Evolutionary conservation across 805 yeast genomes (phyloP).

Genomic region (Kodamaea hsintzibuensis): DNA sequence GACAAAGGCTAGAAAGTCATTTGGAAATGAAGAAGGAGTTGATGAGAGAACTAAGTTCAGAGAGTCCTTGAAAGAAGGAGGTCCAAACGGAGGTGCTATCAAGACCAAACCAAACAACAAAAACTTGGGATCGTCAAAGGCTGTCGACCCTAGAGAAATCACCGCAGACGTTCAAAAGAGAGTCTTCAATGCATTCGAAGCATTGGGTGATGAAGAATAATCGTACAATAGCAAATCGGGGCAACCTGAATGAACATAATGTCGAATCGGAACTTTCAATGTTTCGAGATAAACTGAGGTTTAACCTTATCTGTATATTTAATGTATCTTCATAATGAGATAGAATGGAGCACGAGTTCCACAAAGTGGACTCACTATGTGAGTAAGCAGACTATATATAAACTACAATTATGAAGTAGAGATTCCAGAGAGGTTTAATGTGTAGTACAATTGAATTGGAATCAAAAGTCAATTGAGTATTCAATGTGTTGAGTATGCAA

Average conservation of each 20-base stretch:
- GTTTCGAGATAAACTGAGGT: neutral
- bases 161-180: conserved; percentile 66
- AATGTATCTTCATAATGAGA: conserved; percentile 4
- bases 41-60: conserved; percentile 49
- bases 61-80: conserved; percentile 47
- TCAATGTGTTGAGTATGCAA: too few species aligned
- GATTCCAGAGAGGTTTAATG: neutral
- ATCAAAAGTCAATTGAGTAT: too few species aligned
- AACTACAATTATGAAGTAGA: neutral
- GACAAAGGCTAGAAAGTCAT: conserved; percentile 46
- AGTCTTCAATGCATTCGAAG: conserved; percentile 80
- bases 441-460: neutral
- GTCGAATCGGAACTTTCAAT: neutral
- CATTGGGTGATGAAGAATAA: conserved; percentile 59
- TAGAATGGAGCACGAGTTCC: neutral
- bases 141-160: conserved; percentile 71
- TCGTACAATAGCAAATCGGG: neutral
- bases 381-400: neutral
- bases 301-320: conserved; percentile 4
- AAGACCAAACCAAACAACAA: conserved; percentile 72
- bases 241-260: neutral
- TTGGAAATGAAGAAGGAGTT: conserved; percentile 49
- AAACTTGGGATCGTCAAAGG: conserved; percentile 71
- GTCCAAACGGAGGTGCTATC: conserved; percentile 23
- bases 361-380: neutral